Percentiles rank a stretch among this genome's conserved stretches.
Evolutionary conservation across 495 filamentous ascomycete species (phyloP).

Genomic region (Xylaria flabelliformis): DNA sequence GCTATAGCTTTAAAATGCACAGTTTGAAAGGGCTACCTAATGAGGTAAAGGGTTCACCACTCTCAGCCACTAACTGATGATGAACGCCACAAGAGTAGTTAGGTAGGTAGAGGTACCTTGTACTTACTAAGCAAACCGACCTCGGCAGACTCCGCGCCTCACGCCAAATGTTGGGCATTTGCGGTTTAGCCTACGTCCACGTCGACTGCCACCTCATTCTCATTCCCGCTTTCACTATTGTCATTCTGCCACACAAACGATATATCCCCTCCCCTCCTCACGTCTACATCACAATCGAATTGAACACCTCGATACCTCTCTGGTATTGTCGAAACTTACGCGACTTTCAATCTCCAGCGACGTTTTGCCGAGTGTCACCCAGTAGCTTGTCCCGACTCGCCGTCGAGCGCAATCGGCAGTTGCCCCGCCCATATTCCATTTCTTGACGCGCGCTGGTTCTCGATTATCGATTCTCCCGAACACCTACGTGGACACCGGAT

Average conservation of each 20-base stretch:
- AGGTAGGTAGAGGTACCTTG: too few species aligned
- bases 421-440: constrained; percentile 13
- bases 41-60: neutral
- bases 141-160: constrained; percentile 12
- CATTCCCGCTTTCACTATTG: neutral
- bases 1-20: neutral
- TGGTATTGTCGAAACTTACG: neutral
- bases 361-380: neutral
- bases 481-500: constrained; percentile 24
- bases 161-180: constrained; percentile 1
- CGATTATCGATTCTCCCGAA: constrained; percentile 14
- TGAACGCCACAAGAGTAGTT: neutral
- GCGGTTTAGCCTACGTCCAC: constrained; percentile 21
- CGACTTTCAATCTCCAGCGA: constrained; percentile 1
- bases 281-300: constrained; percentile 13
- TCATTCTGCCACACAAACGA: constrained; percentile 20
- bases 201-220: constrained; percentile 29
- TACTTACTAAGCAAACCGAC: neutral
- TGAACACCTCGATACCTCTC: neutral
- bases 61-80: neutral
- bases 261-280: constrained; percentile 1
- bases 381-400: constrained; percentile 14
- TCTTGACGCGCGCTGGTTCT: constrained; percentile 17
- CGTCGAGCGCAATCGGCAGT: constrained; percentile 29
- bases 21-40: neutral